Base-by-base conservation (phyloP, 768 basidiomycete species). In the Lactifluus echinatus region DNA sequence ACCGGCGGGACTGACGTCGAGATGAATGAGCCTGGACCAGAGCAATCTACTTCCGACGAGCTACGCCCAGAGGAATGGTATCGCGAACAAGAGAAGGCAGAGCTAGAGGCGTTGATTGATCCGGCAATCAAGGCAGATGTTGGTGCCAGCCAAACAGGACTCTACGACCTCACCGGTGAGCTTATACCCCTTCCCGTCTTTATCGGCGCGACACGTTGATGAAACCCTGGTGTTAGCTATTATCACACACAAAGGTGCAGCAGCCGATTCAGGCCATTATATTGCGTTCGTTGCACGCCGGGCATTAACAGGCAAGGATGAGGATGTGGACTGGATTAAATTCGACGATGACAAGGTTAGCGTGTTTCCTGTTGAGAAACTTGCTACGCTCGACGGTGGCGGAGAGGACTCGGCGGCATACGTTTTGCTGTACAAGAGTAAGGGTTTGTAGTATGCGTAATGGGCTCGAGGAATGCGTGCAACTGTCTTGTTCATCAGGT, bases 291-390 rank as follows among this genome's bases (percentile, higher is more conserved):
- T 87, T 28, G 64, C 49, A 39, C 47, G 51, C 23, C 50, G 39
- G 15, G 45, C 51, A 36, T 34, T 55, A 23, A 57, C 62, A 8
- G 48, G 63, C 36, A 67, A 79, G 39, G 82, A 84, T 47, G 82
- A 83, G 44, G 84, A 90, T 48, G 85, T 88, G 60, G 87, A 87
- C 66, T 89, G 95, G 95, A 90, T 87, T 74, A 95, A 94, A 73
- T 97, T 94, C 66, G 95, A 97, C 66, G 93, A 97, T 64, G 92
- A 95, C 62, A 95, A 92, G 72, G 94, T 91, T 37, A 86, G 90
- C 17, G 63, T 85, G 53, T 94, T 98, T 70, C 83, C 83, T 1
- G 79, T 79, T 70, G 93, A 93, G 68, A 95, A 92, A 72, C 73
- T 99, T 57, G 66, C 79, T 26, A 83, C 83, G 8, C 78, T 97